These are phyloP conservation scores for Paraurostyla sp. DNA, from an alignment of 73 alveolate genomes.

Conservation along the genomic window DNA sequence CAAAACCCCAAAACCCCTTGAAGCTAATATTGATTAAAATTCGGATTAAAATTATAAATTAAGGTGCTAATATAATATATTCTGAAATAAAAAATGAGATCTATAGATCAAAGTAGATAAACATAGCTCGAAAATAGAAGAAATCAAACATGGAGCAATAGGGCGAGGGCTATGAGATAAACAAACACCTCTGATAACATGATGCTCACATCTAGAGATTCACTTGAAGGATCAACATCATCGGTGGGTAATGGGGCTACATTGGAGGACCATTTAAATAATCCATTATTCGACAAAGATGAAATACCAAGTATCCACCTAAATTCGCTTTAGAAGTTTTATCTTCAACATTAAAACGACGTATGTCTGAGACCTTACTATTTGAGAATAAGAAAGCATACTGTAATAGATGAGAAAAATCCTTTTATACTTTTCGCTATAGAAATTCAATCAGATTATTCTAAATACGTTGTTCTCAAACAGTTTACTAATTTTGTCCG, in stretches of 20 bases:
- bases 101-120: too few relatives aligned
- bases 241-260: background rate
- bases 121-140: too few relatives aligned
- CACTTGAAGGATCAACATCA: background rate
- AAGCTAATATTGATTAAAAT: too few relatives aligned
- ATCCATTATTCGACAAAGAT: background rate
- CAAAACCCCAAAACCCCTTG: too few relatives aligned
- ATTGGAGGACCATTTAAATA: background rate
- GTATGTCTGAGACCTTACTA: constrained; percentile 3
- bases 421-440: constrained; percentile 38
- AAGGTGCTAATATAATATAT: too few relatives aligned
- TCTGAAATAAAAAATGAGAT: too few relatives aligned
- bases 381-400: constrained; percentile 14
- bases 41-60: too few relatives aligned
- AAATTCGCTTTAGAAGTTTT: background rate
- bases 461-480: constrained; percentile 35
- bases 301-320: background rate
- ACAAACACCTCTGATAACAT: too few relatives aligned
- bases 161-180: too few relatives aligned
- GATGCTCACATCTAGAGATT: background rate
- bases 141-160: too few relatives aligned
- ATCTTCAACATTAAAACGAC: background rate
- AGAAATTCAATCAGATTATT: constrained; percentile 43
- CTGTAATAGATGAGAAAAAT: constrained; percentile 51
- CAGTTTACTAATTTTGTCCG: constrained; percentile 11